Evolutionary conservation across 2,329 filamentous ascomycete species (phyloP), one percentile per base, ranked within the genome.

Genomic region (Parastagonospora nodorum): DNA sequence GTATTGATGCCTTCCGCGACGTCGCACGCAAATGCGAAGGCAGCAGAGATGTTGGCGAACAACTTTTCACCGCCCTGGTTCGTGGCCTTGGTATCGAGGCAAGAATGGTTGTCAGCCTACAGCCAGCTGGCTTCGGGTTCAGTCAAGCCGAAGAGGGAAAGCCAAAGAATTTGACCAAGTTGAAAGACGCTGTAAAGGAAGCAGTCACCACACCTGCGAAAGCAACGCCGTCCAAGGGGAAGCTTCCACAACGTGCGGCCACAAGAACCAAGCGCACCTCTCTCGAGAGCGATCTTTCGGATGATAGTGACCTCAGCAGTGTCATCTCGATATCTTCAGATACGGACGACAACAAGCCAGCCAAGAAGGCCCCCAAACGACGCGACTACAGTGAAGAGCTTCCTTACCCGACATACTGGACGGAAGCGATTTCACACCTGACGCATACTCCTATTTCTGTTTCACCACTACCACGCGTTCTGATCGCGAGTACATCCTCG

Each of bases 381-480:
- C 79, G 81, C 47, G 65, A 68, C 46, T 89, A 87, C 62, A 91
- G 96, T 61, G 80, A 82, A 15, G 92, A 96, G 60, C 79, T 97
- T 27, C 84, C 87, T 2, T 94, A 88, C 58, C 92, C 94, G 1
- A 88, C 89, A 43, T 97, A 97, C 72, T 99, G 94, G 94, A 88
- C 89, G 0, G 94, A 99, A 72, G 88, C 90, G 2, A 79, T 94
- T 2, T 97, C 92, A 0, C 88, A 91, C 2, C 80, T 90, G 3
- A 93, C 90, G 0, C 84, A 90, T 46, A 90, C 85, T 42, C 92
- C 89, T 49, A 81, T 94, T 8, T 82, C 92, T 0, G 88, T 97
- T 2, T 92, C 96, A 50, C 82, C 90, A 15, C 51, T 74, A n/a
- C 65, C 72, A 90, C 5, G 83, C 28, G 73, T 61, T n/a, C 45